phyloP scores from a whole-genome alignment of 345 rosid species.

The Euphorbia pulcherrima region DNA sequence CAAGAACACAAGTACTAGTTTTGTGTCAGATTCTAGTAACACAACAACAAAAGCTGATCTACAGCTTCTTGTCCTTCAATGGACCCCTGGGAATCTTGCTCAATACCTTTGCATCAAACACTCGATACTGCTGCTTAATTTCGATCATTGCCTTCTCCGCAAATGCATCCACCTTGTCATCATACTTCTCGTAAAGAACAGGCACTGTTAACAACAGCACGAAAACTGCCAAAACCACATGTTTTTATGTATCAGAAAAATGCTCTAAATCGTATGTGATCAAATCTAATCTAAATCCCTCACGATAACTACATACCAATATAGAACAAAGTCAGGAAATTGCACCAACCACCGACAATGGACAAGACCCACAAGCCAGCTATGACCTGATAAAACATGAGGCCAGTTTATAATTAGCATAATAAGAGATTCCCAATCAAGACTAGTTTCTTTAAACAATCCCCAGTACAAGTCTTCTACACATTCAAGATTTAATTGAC shows the following conservation, averaged over 20 bases:
- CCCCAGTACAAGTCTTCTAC: no score
- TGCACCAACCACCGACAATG: conserved; percentile 65
- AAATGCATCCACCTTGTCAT: conserved; percentile 72
- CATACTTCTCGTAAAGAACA: conserved; percentile 83
- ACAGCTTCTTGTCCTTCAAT: conserved; percentile 61
- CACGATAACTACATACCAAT: conserved; percentile 44
- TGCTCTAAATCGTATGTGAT: background rate
- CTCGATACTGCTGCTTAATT: conserved; percentile 71
- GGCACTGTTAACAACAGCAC: conserved; percentile 75
- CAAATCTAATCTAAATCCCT: no score
- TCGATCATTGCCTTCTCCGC: conserved; percentile 64
- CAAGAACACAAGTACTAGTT: conserved; percentile 32
- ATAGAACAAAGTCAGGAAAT: conserved; percentile 79
- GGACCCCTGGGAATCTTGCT: conserved; percentile 85
- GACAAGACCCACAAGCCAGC: conserved; percentile 81
- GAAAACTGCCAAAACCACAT: conserved; percentile 46
- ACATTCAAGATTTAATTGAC: no score
- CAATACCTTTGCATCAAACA: conserved; percentile 72
- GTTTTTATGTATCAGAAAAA: background rate
- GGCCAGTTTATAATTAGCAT: background rate
- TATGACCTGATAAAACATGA: conserved; percentile 45
- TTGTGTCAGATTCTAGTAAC: conserved; percentile 19
- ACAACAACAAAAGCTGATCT: conserved; percentile 26
- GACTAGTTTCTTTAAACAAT: background rate
- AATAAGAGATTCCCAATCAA: background rate